Conservation (phyloP, 1,284 basidiomycete species). For the Leccinum solheimii region DNA sequence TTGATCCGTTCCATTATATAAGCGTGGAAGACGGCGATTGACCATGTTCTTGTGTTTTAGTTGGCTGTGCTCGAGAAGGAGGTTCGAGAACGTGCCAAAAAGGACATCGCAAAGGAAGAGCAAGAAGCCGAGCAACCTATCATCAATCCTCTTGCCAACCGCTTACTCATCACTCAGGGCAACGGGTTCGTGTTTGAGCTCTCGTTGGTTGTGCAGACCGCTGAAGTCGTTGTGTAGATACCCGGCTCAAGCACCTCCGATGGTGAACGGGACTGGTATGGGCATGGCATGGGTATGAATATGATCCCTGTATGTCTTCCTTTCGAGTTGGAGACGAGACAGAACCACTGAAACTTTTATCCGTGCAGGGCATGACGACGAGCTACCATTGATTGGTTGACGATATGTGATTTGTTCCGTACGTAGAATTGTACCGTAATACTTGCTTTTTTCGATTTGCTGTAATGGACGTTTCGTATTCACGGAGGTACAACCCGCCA, state of each 20-base stretch:
- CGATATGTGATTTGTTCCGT: constrained; percentile 4
- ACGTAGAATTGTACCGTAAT: constrained; percentile 29
- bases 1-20: constrained; percentile 16
- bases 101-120: constrained; percentile 84
- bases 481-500: constrained; percentile 4
- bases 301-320: constrained; percentile 45
- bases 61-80: constrained; percentile 78
- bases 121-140: constrained; percentile 80
- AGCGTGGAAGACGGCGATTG: constrained; percentile 9
- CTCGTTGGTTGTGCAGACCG: background rate
- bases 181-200: constrained; percentile 51
- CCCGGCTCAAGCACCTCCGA: constrained; percentile 44
- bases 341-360: constrained; percentile 14
- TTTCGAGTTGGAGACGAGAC: background rate
- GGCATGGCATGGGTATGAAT: constrained; percentile 21
- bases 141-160: constrained; percentile 67
- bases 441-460: constrained; percentile 19
- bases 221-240: constrained; percentile 34
- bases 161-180: constrained; percentile 63
- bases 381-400: constrained; percentile 29
- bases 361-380: constrained; percentile 35
- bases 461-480: constrained; percentile 27
- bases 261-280: constrained; percentile 44
- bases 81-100: constrained; percentile 78
- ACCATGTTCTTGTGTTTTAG: constrained; percentile 37